Evolutionary conservation across 2,329 filamentous ascomycete genomes (phyloP), one percentile per base, ranked within the genome.

Genomic region (Fusarium torulosum): DNA sequence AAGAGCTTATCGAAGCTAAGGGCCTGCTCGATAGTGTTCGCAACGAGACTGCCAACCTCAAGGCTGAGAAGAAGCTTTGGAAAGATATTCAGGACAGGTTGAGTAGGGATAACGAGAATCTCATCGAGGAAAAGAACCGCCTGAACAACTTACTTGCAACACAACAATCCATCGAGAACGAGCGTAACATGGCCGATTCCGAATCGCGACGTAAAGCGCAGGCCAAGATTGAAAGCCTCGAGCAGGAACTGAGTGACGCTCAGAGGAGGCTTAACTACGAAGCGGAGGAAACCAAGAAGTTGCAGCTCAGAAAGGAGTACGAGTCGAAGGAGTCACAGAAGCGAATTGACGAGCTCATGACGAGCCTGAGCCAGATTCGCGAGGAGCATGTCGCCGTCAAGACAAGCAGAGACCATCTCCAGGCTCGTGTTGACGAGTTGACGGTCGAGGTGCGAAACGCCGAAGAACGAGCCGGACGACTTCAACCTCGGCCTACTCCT

Each of bases 41-140:
- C 52, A 94, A 93, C 68, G 96, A 99, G 76, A 93, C 90, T 53
- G 90, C 94, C 17, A 97, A 98, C 74, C 86, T 97, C 33, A 97
- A 97, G 78, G 94, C 95, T 0, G 95, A 98, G 79, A 97, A 97
- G 80, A 91, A 93, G 37, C 84, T 99, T 11, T 97, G 92, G 91
- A 97, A 96, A 81, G 93, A 91, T 56, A 97, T 97, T 33, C 94
- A 98, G 76, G 90, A 92, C 66, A 90, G 96, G 52, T 84, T 98
- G 42, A 91, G 88, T 65, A 93, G 96, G 72, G 94, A 98, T 75
- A 97, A 96, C 67, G 93, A 97, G 74, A 88, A 82, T 20, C 83
- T 98, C 14, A 86, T 91, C 41, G 92, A 96, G 62, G 96, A 99
- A 77, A 92, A 94, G 68, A 88, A 90, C 44, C 88, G 94, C 29